Evolutionary conservation across 2,329 filamentous ascomycete species (phyloP), one percentile per base, ranked within the genome.

Genomic region (Fusarium concolor): DNA sequence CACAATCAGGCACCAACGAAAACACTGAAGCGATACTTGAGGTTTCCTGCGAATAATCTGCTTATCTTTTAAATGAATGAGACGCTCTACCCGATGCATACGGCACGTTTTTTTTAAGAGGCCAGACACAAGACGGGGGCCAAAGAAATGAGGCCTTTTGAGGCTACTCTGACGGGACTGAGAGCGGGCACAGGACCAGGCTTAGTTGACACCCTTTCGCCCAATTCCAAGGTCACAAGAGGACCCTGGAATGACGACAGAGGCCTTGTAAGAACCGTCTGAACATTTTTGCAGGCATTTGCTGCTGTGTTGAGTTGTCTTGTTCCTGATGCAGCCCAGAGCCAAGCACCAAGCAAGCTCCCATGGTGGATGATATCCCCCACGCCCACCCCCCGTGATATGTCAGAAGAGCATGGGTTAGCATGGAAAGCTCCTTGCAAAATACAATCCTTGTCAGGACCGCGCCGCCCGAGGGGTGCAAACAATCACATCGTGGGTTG

Each of bases 131-230:
- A 31, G 45, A 38, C 56, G 38, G 42, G 56, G 56, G 35, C 20
- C 20, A 41, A 38, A 38, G 46, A 64, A 67, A 70, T 69, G 66
- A 69, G 66, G 66, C 57, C 62, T 67, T 70, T 56, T 43, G 43
- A 51, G 57, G 57, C 43, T 50, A 24, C 38, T 62, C 62, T 67
- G 61, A 56, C 56, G 65, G 57, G 28, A 54, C 42, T 41, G 33
- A 61, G 64, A 42, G 43, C 55, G 43, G 38, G 26, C 41, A 33
- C 42, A 50, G 38, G 50, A 52, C 37, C 37, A 24, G 42, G 43
- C 42, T 42, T 26, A 51, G 37, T 28, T 43, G 26, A 18, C 20
- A 43, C 37, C 12, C 41, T 43, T 33, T 11, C 45, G 43, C 22
- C 37, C 52, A 35, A 18, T 29, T 28, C 31, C 22, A 56, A 72